Base-by-base conservation (phyloP, 352 stramenopile species). In the Phytophthora gonapodyides region DNA sequence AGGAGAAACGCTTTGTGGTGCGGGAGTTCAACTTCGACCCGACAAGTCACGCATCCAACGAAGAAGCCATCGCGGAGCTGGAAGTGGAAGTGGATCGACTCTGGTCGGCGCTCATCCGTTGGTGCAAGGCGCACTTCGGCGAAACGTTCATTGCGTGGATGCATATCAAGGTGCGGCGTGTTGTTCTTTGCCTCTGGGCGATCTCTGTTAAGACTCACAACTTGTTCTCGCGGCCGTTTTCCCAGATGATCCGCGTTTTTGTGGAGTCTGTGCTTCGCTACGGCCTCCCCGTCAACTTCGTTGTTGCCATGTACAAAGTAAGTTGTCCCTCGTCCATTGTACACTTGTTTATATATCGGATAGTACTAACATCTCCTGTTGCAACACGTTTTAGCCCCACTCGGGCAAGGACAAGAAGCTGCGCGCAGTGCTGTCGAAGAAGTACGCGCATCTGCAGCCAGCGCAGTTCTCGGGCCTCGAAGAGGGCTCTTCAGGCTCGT, bases 121-220 rank as follows among this genome's bases (percentile, higher is more conserved):
- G 97, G 97, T 99, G 97, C 87, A 98, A 98, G 76, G 96, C 94
- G 16, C 97, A 99, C 73, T 99, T 98, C 75, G 95, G 96, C 67
- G 97, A 99, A 75, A 93, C 94, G 9, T 99, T 98, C 64, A 97
- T 98, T 45, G 96, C 95, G 10, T 99, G 96, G 97, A 98, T 99
- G 88, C 97, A 99, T 71, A 96, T 99, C 63, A 99, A 99, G 87
- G 91, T 98, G 12, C 10, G 66, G 15, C 13, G 6, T 51, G 17
- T 16, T 42, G n/a, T 46, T 41, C 12, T 10, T 36, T n/a, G 5
- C 50, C 16, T 24, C 15, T 46, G 19, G n/a, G 37, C 34, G 5
- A 16, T 35, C 6, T 12, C 7, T 27, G 40, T 11, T 3, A 33
- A 45, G 17, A 16, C 44, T 55, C 2, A 27, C 24, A 58, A 57